Evolutionary conservation across 2,329 filamentous ascomycete species (phyloP).

Genomic region (Thyridium curvatum): DNA sequence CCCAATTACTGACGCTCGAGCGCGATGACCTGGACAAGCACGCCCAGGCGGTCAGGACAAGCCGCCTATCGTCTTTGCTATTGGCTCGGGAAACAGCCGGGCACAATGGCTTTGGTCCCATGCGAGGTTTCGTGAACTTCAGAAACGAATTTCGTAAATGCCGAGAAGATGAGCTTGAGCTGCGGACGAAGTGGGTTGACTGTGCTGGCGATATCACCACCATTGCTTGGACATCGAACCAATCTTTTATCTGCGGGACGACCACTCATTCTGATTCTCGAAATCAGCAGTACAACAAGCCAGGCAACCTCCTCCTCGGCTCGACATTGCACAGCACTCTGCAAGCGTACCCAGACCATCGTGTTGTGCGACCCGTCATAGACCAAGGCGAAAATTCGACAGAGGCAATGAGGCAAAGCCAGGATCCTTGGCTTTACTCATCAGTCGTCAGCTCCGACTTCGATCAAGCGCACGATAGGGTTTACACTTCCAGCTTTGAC

Average conservation of each 20-base stretch:
- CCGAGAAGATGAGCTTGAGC: conserved; percentile 44
- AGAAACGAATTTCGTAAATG: conserved; percentile 34
- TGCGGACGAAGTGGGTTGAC: conserved; percentile 50
- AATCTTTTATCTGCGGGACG: conserved; percentile 54
- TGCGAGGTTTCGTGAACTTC: conserved; percentile 35
- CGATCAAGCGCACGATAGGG: conserved; percentile 33
- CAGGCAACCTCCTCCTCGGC: conserved; percentile 54
- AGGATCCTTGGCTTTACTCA: conserved; percentile 58
- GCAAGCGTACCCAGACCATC: conserved; percentile 48
- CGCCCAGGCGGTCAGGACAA: conserved; percentile 17
- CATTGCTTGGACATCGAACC: conserved; percentile 48
- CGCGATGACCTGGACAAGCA: conserved; percentile 20
- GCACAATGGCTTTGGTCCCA: conserved; percentile 30
- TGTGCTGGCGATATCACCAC: conserved; percentile 57
- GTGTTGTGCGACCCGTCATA: conserved; percentile 47
- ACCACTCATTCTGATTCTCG: conserved; percentile 56
- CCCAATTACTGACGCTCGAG: conserved; percentile 21
- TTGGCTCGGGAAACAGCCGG: conserved; percentile 44
- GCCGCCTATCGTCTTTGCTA: conserved; percentile 32
- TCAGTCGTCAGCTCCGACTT: conserved; percentile 58
- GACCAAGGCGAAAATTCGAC: conserved; percentile 48
- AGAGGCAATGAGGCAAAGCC: conserved; percentile 49
- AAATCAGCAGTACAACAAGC: conserved; percentile 62
- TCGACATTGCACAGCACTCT: conserved; percentile 38
- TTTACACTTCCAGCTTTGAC: conserved; percentile 58